These are phyloP conservation scores for Naematelia aurantialba DNA, from an alignment of 768 basidiomycete species.

Conservation along the genomic window DNA sequence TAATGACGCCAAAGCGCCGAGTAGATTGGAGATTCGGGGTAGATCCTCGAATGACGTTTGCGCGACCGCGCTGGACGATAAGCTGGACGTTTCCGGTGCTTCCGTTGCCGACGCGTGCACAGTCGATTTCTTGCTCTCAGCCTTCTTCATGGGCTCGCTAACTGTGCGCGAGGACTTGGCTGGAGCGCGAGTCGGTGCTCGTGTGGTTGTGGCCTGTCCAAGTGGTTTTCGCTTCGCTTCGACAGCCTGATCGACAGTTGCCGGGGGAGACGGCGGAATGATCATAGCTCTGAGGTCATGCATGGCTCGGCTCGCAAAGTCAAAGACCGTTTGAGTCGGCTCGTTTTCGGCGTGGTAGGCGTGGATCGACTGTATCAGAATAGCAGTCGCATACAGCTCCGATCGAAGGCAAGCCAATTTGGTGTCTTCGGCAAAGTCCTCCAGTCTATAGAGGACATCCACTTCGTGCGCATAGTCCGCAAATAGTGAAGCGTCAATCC, in stretches of 20 bases:
- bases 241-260: slow-evolving; percentile 2
- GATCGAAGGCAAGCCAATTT: background rate
- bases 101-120: background rate
- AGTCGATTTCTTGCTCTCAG: background rate
- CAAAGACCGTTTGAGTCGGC: slow-evolving; percentile 1
- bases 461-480: slow-evolving; percentile 29
- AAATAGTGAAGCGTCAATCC: slow-evolving; percentile 38
- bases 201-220: background rate
- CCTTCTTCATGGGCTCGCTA: background rate
- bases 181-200: background rate
- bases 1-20: slow-evolving; percentile 53
- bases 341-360: slow-evolving; percentile 11
- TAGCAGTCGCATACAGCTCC: background rate
- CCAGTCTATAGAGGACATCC: background rate
- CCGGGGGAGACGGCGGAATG: slow-evolving; percentile 11
- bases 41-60: slow-evolving; percentile 23
- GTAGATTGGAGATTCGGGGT: slow-evolving; percentile 17
- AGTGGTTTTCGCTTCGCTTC: background rate
- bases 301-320: slow-evolving; percentile 4
- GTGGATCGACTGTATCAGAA: slow-evolving; percentile 16
- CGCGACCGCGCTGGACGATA: background rate
- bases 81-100: background rate
- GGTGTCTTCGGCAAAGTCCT: background rate
- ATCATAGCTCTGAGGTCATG: slow-evolving; percentile 2
- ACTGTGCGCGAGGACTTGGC: background rate